Evolutionary conservation across 805 yeast genomes (phyloP), one percentile per base, ranked within the genome.

Genomic region (Yarrowia sp.): DNA sequence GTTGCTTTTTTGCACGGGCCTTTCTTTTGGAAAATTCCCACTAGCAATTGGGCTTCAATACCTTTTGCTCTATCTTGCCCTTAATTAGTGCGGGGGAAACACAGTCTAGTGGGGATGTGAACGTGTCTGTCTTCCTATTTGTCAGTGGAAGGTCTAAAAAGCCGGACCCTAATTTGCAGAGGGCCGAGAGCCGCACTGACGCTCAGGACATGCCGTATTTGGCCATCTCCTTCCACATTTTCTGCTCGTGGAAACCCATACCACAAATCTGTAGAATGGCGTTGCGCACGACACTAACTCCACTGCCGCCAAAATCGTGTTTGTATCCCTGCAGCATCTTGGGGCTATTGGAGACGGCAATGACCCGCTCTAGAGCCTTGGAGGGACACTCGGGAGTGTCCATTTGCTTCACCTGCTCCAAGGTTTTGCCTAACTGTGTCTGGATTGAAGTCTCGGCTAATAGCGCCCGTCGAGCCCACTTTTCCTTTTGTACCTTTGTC

Each of bases 401-500:
- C 55, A 61, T 38, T 13, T 46, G 15, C 36, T 47, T 47, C 2
- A 61, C 66, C 38, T 33, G 19, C 20, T 19, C 66, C 63, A 65
- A 19, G 15, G 49, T 65, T 55, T 55, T 55, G 24, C 49, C 47
- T 40, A 65, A 14, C 49, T 61, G 42, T 7, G 52, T 58, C 56
- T 65, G 66, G 38, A 39, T 19, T 10, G 49, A 12, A n/a, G 55
- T 49, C 49, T 60, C 68, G 49, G 69, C 55, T n/a, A 66, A 46
- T 30, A 68, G 64, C 33, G 69, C 67, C 67, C 39, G 44, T 24
- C 39, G 39, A 12, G 68, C 67, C 60, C 68, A 66, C 60, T 36
- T 38, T 17, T 44, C 47, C 42, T 53, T 64, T 30, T 36, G 47
- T 1, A 43, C 15, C 49, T 43, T 49, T 13, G 42, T 36, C 55